Conservation (phyloP, 257 asterid species). For the Voacanga thouarsii region DNA sequence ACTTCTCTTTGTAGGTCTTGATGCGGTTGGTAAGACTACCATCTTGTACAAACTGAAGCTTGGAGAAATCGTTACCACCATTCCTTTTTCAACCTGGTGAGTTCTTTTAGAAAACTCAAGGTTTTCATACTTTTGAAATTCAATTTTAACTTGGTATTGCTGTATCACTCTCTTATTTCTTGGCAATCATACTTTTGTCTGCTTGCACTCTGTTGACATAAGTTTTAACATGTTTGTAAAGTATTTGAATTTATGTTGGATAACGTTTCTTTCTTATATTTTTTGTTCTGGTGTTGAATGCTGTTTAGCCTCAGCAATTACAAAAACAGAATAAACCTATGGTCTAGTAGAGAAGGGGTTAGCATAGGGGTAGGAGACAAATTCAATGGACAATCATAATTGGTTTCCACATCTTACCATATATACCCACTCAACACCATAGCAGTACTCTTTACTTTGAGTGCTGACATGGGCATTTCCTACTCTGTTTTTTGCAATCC, state of each 20-base stretch:
- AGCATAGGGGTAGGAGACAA: neutral
- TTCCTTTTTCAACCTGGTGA: slow-evolving; percentile 40
- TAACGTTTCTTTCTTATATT: neutral
- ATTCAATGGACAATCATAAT: neutral
- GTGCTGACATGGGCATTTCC: neutral
- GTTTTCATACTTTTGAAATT: neutral
- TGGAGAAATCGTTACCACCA: slow-evolving; percentile 43
- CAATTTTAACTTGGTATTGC: neutral
- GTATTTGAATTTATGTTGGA: neutral
- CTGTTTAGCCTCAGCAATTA: neutral
- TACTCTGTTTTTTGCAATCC: neutral
- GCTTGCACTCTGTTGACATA: neutral
- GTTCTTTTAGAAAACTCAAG: slow-evolving; percentile 3
- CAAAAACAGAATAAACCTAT: neutral
- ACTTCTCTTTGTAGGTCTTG: slow-evolving; percentile 27
- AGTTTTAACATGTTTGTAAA: neutral
- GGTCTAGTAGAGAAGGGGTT: neutral
- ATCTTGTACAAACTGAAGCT: slow-evolving; percentile 43
- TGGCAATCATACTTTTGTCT: neutral
- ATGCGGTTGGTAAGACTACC: slow-evolving; percentile 45
- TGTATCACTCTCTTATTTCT: neutral
- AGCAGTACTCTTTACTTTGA: neutral
- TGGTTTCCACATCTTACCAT: neutral
- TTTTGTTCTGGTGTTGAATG: neutral
- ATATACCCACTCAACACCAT: neutral